A percentile compares a stretch with the other conserved stretches of the same genome.
These are phyloP conservation scores for Strobilomyces dryophilus DNA, from an alignment of 768 basidiomycete species.

Conservation along the genomic window DNA sequence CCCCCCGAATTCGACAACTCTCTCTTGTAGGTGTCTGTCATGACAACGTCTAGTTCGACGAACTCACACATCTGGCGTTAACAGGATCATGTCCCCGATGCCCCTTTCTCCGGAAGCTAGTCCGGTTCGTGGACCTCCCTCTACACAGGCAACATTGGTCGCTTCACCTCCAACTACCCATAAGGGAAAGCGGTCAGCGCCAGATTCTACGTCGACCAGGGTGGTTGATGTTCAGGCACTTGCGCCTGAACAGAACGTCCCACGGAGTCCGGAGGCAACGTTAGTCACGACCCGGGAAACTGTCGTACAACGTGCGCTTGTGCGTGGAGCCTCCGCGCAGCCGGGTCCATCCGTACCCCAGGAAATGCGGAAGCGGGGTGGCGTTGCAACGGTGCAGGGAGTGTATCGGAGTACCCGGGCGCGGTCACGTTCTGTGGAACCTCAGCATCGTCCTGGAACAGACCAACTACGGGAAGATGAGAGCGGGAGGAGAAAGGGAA, in stretches of 20 bases:
- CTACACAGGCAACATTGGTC: conserved; percentile 27
- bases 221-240: background rate
- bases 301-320: conserved; percentile 1
- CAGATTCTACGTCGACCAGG: background rate
- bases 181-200: conserved; percentile 4
- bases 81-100: conserved; percentile 3
- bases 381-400: background rate
- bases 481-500: conserved; percentile 3
- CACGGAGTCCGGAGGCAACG: conserved; percentile 10
- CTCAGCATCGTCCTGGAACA: background rate
- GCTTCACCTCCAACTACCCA: conserved; percentile 11
- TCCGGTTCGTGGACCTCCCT: background rate
- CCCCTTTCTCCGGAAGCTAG: background rate
- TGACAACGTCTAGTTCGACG: background rate
- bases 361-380: background rate
- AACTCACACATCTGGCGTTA: background rate
- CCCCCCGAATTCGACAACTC: background rate
- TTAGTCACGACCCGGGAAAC: conserved; percentile 1
- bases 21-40: conserved; percentile 12
- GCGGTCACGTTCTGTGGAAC: conserved; percentile 22
- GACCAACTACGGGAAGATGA: background rate
- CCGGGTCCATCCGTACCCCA: conserved; percentile 8
- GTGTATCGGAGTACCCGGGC: conserved; percentile 20
- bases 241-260: background rate
- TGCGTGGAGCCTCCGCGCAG: conserved; percentile 11